Percentiles rank a stretch among this genome's conserved stretches.
Evolutionary conservation across 306 rosid genomes (phyloP).

Genomic region (Fragaria nilgerrensis): DNA sequence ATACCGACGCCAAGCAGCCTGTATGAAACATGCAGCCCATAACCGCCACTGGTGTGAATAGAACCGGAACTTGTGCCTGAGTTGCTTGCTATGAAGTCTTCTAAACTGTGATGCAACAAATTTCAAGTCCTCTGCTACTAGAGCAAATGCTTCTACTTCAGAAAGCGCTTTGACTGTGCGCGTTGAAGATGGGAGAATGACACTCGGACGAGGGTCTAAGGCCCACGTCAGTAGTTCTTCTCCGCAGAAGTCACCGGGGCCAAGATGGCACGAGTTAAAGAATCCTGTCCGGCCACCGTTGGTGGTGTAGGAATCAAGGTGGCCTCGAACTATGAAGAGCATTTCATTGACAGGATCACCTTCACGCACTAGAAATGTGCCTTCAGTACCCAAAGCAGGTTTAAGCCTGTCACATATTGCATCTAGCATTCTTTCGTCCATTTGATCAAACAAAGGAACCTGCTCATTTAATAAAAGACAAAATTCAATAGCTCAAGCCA

Average conservation of each 20-base stretch:
- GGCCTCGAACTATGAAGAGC: conserved; percentile 87
- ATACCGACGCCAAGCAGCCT: conserved; percentile 76
- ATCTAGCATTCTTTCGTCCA: conserved; percentile 94
- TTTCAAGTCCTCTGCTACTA: conserved; percentile 81
- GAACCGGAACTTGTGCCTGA: conserved; percentile 75
- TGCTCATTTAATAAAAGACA: conserved; percentile 18
- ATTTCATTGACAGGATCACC: conserved; percentile 93
- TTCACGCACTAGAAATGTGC: conserved; percentile 73
- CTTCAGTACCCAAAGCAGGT: conserved; percentile 78
- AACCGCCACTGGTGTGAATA: conserved; percentile 93
- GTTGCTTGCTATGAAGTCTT: conserved; percentile 77
- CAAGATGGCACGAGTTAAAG: conserved; percentile 77
- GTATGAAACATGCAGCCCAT: conserved; percentile 85
- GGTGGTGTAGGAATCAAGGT: conserved; percentile 91
- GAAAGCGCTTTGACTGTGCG: conserved; percentile 77
- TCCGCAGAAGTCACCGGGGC: conserved; percentile 91
- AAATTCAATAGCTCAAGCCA: background rate
- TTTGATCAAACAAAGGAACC: conserved; percentile 90
- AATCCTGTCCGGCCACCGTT: conserved; percentile 90
- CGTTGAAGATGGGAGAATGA: conserved; percentile 74
- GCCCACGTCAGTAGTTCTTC: conserved; percentile 97
- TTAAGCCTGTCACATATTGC: conserved; percentile 93
- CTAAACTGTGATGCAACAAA: conserved; percentile 87
- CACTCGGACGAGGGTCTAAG: conserved; percentile 71
- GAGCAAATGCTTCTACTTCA: conserved; percentile 94